A percentile compares a stretch with the other conserved stretches of the same genome.
Evolutionary conservation across 306 rosid species (phyloP).

Genomic region (Echinosophora koreensis): DNA sequence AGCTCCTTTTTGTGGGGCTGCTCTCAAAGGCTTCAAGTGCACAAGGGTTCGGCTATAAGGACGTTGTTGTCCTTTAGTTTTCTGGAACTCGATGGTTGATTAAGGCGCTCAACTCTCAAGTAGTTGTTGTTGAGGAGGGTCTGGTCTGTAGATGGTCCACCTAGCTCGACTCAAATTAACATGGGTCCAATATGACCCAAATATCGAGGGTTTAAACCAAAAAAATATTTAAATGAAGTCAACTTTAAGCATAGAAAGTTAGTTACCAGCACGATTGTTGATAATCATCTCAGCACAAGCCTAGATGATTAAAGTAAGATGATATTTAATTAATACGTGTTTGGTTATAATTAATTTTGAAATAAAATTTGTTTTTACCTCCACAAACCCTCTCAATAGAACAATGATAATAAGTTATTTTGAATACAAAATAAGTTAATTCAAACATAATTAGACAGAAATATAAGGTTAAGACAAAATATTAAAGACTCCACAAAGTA

Average conservation of each 20-base stretch:
- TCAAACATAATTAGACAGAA: not conserved
- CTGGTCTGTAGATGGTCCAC: too few relatives aligned
- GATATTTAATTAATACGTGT: not conserved
- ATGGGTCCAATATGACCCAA: too few relatives aligned
- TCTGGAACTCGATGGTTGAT: not conserved
- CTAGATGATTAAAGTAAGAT: conserved; percentile 7
- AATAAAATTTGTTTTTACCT: too few relatives aligned
- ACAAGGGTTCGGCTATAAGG: not conserved
- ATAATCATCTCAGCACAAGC: conserved; percentile 3
- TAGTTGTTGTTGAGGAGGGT: too few relatives aligned
- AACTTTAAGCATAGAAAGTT: not conserved
- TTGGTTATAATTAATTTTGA: too few relatives aligned
- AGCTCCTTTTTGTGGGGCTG: too few relatives aligned
- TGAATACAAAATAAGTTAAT: not conserved
- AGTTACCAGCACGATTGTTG: not conserved
- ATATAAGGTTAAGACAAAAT: conserved; percentile 32
- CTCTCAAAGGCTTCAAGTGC: not conserved
- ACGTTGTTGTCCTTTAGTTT: not conserved
- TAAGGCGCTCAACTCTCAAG: too few relatives aligned
- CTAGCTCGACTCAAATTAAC: too few relatives aligned
- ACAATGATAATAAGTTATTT: too few relatives aligned
- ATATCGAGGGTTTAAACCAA: too few relatives aligned
- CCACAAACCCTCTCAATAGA: too few relatives aligned
- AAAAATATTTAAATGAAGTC: not conserved
- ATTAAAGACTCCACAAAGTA: conserved; percentile 20